Percentiles rank a stretch among this genome's conserved stretches.
Evolutionary conservation across 225 moss, liverwort and hornwort species (phyloP).

Genomic region (Anthoceros angustus): DNA sequence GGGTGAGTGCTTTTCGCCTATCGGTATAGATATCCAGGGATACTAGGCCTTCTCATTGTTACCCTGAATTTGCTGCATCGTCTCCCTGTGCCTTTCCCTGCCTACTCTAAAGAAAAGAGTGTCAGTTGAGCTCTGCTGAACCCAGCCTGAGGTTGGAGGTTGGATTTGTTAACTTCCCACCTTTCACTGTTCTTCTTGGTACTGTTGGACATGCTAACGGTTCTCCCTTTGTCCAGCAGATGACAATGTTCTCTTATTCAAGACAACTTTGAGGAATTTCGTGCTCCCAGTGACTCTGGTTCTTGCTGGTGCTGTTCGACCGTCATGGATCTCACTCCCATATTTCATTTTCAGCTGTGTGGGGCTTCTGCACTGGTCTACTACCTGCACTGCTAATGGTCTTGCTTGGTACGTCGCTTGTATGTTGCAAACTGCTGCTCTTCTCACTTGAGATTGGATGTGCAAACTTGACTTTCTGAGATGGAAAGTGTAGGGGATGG

Average conservation of each 20-base stretch:
- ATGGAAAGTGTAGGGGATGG: slow-evolving; percentile 38
- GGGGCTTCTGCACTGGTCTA: slow-evolving; percentile 85
- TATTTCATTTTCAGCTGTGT: slow-evolving; percentile 74
- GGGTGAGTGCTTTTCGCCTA: slow-evolving; percentile 20
- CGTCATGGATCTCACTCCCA: slow-evolving; percentile 88
- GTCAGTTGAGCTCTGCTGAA: too few species aligned
- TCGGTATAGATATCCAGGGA: slow-evolving; percentile 18
- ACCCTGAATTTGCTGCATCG: background rate
- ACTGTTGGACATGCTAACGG: background rate
- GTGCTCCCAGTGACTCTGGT: slow-evolving; percentile 57
- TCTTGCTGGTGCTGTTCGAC: slow-evolving; percentile 71
- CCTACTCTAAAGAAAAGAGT: too few species aligned
- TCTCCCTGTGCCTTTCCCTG: too few species aligned
- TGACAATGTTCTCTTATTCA: slow-evolving; percentile 22
- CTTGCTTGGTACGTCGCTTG: slow-evolving; percentile 45
- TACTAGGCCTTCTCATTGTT: slow-evolving; percentile 15
- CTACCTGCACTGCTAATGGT: slow-evolving; percentile 60
- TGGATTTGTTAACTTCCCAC: background rate
- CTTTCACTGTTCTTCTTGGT: background rate
- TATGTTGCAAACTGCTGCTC: too few species aligned
- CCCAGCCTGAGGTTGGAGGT: too few species aligned
- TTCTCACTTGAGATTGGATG: background rate
- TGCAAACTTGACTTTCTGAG: background rate
- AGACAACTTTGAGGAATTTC: slow-evolving; percentile 49
- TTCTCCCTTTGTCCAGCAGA: slow-evolving; percentile 9